Base-by-base conservation (phyloP, 2,329 filamentous ascomycete genomes). In the Diplodia intermedia region DNA sequence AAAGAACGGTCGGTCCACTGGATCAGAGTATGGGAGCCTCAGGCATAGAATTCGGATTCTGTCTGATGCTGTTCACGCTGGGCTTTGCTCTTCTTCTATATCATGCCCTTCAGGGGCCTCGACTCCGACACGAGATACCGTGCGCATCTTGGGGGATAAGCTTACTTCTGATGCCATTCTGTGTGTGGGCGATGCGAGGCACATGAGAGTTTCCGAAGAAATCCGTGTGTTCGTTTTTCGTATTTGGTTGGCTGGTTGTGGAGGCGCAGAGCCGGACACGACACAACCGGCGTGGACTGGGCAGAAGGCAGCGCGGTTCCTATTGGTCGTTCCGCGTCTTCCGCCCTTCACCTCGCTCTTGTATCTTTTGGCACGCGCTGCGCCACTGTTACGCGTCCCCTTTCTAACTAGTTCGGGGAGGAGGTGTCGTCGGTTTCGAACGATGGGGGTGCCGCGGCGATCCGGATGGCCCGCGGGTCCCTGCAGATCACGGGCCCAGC, bases 321-420 rank as follows among this genome's bases (percentile, higher is more conserved):
- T 4, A 47, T 47, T 47, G 43, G 43, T 20, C 43, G 11, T 3
- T 11, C 6, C 18, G n/a, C 15, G 11, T 38, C 36, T 33, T 8
- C 33, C 33, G 33, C 33, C 8, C 9, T 36, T 36, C 33, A 1
- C 1, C 11, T 38, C 11, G 36, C 7, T 38, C 43, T 11, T 20
- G 8, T 20, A 18, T n/a, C 43, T n/a, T 47, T 2, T 47, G 18
- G 8, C 31, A n/a, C 7, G 18, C n/a, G n/a, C 54, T 56, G 31
- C 54, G 54, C 54, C 54, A 56, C 54, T 23, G 31, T 20, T 33
- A 56, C 54, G 54, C 54, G 54, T 56, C 54, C 50, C 26, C 18
- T 20, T n/a, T 5, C 31, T 36, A 23, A 36, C 11, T 36, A 11
- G 18, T 47, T 47, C 43, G 18, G 40, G 40, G 40, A 43, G 40